Evolutionary conservation across 2,329 filamentous ascomycete genomes (phyloP).

Genomic region (Penicillium sp.): DNA sequence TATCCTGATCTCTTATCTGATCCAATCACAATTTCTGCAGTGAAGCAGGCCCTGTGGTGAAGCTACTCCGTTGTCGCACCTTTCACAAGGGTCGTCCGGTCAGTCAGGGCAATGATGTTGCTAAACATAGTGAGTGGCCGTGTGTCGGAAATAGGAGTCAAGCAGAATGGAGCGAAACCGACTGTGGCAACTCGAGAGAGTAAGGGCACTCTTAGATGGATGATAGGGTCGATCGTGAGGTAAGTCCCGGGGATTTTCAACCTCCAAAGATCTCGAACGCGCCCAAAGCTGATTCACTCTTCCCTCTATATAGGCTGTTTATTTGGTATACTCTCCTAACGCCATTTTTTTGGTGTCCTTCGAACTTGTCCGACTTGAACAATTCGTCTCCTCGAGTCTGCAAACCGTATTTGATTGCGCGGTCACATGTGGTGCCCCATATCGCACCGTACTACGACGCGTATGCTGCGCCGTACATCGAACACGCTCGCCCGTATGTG

Average conservation of each 20-base stretch:
- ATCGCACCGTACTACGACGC: slow-evolving; percentile 79
- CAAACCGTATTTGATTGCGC: slow-evolving; percentile 70
- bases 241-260: slow-evolving; percentile 22
- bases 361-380: slow-evolving; percentile 63
- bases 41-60: too few species aligned
- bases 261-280: background rate
- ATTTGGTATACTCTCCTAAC: slow-evolving; percentile 86
- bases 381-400: slow-evolving; percentile 73
- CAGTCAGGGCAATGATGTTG: too few species aligned
- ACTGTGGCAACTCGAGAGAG: slow-evolving; percentile 20
- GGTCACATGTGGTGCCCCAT: slow-evolving; percentile 67
- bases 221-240: slow-evolving; percentile 36
- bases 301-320: slow-evolving; percentile 58
- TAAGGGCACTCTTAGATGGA: slow-evolving; percentile 33
- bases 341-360: slow-evolving; percentile 77
- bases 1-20: too few species aligned
- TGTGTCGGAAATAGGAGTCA: too few species aligned
- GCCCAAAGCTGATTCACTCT: slow-evolving; percentile 8
- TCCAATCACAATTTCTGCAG: too few species aligned
- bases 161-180: slow-evolving; percentile 28
- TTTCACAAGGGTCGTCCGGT: slow-evolving; percentile 8
- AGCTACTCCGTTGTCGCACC: too few species aligned
- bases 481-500: slow-evolving; percentile 70
- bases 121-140: too few species aligned
- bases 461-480: slow-evolving; percentile 80